Evolutionary conservation across 2,329 filamentous ascomycete genomes (phyloP), one percentile per base, ranked within the genome.

Genomic region (Monilinia polystroma): DNA sequence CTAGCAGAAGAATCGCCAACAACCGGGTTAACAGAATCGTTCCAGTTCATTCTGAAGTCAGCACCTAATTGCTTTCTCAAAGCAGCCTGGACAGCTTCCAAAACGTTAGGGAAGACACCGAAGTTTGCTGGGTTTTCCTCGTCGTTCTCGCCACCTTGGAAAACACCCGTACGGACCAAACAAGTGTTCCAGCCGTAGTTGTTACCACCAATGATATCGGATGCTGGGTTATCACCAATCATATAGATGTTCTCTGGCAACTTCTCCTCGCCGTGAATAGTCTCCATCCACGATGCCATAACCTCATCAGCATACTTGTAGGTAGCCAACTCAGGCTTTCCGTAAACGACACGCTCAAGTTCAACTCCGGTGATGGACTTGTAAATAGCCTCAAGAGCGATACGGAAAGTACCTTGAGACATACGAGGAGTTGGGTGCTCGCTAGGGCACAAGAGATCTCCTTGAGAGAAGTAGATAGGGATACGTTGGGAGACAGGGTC

Each of bases 131-230:
- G 90, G 79, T 91, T 92, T 79, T 91, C 82, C 77, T 88, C 83
- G 75, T 92, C 90, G 75, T 92, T 92, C 68, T 87, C 88, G 23
- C 85, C 88, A 69, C 90, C 90, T 59, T 65, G 63, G 63, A 65
- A 65, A 58, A 92, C 89, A 79, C 90, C 90, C 0, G 90, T 92
- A 75, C 89, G 86, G 66, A 92, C 90, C 65, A 92, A 79, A 75
- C 90, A 92, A 3, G 90, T 92, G 80, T 92, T 92, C 90, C 90
- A 92, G 68, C 88, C 88, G 78, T 92, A 91, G 84, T 88, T 90
- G 83, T 92, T 92, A 69, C 89, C 90, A 69, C 90, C 90, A 70
- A 90, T 83, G 74, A 91, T 91, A 76, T 91, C 89, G 35, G 87
- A 90, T 35, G 87, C 86, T 8, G 88, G 89, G 80, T 91, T 91